A percentile compares a stretch with the other conserved stretches of the same genome.
These are phyloP conservation scores for Incumbomyces delicatus DNA, from an alignment of 2,329 filamentous ascomycete genomes.

Conservation along the genomic window DNA sequence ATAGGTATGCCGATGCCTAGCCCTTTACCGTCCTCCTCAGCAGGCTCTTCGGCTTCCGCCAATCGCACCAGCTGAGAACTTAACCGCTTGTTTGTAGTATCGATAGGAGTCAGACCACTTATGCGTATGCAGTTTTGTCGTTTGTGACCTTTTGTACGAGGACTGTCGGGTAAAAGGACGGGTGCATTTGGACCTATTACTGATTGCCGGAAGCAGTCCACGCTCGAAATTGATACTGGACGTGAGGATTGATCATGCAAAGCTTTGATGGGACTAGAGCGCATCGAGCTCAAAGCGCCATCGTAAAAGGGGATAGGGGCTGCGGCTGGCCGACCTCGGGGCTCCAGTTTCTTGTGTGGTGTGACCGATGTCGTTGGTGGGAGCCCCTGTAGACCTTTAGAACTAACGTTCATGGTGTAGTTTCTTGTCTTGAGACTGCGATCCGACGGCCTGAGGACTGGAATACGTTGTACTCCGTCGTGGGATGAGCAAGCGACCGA, in stretches of 20 bases:
- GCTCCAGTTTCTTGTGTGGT: neutral
- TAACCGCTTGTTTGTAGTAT: slow-evolving; percentile 26
- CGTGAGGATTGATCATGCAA: neutral
- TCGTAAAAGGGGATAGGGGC: neutral
- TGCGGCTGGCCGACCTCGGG: neutral
- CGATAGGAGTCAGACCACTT: slow-evolving; percentile 22
- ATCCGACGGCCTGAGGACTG: slow-evolving; percentile 1
- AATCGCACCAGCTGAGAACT: slow-evolving; percentile 22
- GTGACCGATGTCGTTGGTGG: neutral
- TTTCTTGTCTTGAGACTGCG: slow-evolving; percentile 14
- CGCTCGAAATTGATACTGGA: slow-evolving; percentile 18
- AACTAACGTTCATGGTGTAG: slow-evolving; percentile 10
- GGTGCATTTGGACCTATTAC: slow-evolving; percentile 7
- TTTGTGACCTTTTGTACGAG: slow-evolving; percentile 27
- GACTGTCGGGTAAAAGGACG: slow-evolving; percentile 9
- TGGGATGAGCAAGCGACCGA: too few relatives aligned
- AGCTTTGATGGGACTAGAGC: neutral
- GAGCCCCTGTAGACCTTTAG: neutral
- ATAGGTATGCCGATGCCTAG: slow-evolving; percentile 16
- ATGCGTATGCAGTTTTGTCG: slow-evolving; percentile 37
- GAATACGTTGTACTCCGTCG: too few relatives aligned
- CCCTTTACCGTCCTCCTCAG: slow-evolving; percentile 23
- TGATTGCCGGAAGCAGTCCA: slow-evolving; percentile 11
- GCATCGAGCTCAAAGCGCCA: neutral
- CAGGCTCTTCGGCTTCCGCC: slow-evolving; percentile 27